Evolutionary conservation across 2,329 filamentous ascomycete species (phyloP), one percentile per base, ranked within the genome.

Genomic region (Intubia oerlemansii): DNA sequence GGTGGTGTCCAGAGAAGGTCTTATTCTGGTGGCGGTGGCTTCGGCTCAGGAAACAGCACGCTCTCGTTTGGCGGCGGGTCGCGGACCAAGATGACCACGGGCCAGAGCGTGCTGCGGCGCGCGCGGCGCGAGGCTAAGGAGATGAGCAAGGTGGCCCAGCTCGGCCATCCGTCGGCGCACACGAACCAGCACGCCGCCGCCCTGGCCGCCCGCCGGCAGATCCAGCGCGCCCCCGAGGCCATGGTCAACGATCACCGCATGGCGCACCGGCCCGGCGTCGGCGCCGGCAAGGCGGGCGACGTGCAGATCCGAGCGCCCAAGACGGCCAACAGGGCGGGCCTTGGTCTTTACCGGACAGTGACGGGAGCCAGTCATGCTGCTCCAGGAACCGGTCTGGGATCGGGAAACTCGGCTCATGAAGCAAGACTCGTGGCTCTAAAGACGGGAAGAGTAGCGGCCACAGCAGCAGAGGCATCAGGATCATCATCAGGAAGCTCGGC

Each of bases 101-200:
- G 57, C 17, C 53, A 62, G 32, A 61, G 56, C 34, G 54, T 71
- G 28, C 53, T 74, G 39, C 53, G 56, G 30, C 66, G 59, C 37
- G 62, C 66, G 14, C 55, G 57, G 25, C 54, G 62, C 27, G 62
- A 74, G 39, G 62, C 60, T 5, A 55, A 52, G 26, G 60, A 68
- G 38, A 61, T 67, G 24, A 51, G 50, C 29, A 52, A 44, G 20
- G 56, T 60, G 36, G 54, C 57, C 30, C 49, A 51, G 18, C 48
- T 66, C 19, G 51, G 54, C 12, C 54, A 44, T 9, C 54, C 45
- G 7, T 46, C 51, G 10, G 45, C 48, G 2, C 46, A 50, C 30
- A 37, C 44, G 33, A 43, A 49, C 16, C 13, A 17, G 8, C 10
- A 9, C 9, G 14, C 19, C 13, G 26, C 26, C 12, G 26, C 18